Conservation (phyloP, 768 basidiomycete genomes). For the Nevesoporus exiguus region DNA sequence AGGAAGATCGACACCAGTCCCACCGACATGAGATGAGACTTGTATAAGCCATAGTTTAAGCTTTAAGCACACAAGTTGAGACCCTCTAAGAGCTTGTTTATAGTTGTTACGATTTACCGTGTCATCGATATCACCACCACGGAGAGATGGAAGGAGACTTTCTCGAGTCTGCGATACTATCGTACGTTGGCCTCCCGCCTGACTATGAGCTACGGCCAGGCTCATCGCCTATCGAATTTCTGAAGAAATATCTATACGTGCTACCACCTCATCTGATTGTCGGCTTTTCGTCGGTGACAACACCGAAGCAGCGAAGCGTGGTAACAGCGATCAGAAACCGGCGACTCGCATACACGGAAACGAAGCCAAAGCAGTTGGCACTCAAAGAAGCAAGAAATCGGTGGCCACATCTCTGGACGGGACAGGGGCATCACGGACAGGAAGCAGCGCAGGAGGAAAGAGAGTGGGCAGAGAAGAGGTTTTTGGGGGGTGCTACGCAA, state of each 20-base stretch:
- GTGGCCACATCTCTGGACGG: slow-evolving; percentile 72
- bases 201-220: slow-evolving; percentile 61
- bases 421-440: slow-evolving; percentile 44
- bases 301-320: slow-evolving; percentile 62
- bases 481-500: slow-evolving; percentile 52
- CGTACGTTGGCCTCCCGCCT: slow-evolving; percentile 54
- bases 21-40: slow-evolving; percentile 42
- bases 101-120: slow-evolving; percentile 10
- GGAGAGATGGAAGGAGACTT: slow-evolving; percentile 9
- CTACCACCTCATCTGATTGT: slow-evolving; percentile 64
- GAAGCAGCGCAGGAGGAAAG: slow-evolving; percentile 64
- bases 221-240: slow-evolving; percentile 57
- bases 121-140: neutral
- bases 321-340: slow-evolving; percentile 70
- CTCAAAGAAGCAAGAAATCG: slow-evolving; percentile 49
- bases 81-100: slow-evolving; percentile 14
- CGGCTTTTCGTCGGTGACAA: slow-evolving; percentile 41
- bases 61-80: neutral
- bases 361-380: slow-evolving; percentile 51
- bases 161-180: slow-evolving; percentile 32
- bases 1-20: slow-evolving; percentile 50
- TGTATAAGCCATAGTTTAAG: neutral
- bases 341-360: slow-evolving; percentile 57
- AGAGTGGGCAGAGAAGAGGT: slow-evolving; percentile 61
- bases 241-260: slow-evolving; percentile 52